Percentiles rank a stretch among this genome's conserved stretches.
These are phyloP conservation scores for Nitzschia sp. DNA, from an alignment of 108 stramenopile species.

Conservation along the genomic window DNA sequence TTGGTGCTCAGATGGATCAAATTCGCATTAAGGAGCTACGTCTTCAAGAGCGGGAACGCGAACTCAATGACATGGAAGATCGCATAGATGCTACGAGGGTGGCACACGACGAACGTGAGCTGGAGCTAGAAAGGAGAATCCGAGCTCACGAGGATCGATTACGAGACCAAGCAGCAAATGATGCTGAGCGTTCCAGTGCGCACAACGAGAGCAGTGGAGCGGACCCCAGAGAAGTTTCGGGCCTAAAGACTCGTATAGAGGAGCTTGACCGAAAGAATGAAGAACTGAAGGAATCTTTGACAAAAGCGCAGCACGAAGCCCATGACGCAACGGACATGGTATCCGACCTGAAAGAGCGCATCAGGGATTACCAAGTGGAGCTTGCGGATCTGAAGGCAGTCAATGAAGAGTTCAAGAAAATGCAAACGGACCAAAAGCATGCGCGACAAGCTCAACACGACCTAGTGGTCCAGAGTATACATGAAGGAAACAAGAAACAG, in stretches of 20 bases:
- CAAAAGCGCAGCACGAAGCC: slow-evolving; percentile 10
- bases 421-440: neutral
- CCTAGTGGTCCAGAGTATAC: neutral
- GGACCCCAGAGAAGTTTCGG: neutral
- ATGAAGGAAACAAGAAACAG: slow-evolving; percentile 17
- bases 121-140: neutral
- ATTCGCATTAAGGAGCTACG: slow-evolving; percentile 14
- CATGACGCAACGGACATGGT: slow-evolving; percentile 24
- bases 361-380: slow-evolving; percentile 16
- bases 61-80: slow-evolving; percentile 14
- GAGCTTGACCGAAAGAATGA: slow-evolving; percentile 17
- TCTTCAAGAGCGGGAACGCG: slow-evolving; percentile 20
- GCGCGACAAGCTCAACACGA: neutral
- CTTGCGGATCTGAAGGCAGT: slow-evolving; percentile 18
- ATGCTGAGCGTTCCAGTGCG: neutral
- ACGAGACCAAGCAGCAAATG: neutral
- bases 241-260: slow-evolving; percentile 3
- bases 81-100: neutral
- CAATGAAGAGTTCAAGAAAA: neutral
- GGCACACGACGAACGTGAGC: neutral
- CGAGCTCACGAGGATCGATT: neutral
- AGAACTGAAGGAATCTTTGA: slow-evolving; percentile 10
- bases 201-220: neutral
- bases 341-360: slow-evolving; percentile 20
- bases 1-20: slow-evolving; percentile 14